Evolutionary conservation across 352 stramenopile genomes (phyloP), one percentile per base, ranked within the genome.

Genomic region (Blastocystis hominis): DNA sequence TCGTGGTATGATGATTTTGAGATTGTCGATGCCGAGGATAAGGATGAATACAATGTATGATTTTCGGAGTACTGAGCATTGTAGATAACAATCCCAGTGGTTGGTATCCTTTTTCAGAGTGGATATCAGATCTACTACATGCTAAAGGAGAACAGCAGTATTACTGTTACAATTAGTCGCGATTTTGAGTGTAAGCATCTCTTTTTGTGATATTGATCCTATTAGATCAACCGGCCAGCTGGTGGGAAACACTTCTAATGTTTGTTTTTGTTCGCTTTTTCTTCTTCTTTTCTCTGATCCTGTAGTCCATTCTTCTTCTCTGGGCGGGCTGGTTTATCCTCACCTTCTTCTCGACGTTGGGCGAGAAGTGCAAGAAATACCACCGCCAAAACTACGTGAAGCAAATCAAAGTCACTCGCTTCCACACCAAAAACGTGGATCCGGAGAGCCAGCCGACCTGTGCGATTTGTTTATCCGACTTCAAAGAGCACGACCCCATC

Each of bases 51-150:
- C n/a, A 64, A 84, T 47, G 72, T 84, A 47, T 13, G 36, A 1
- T 20, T 66, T 13, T 17, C 17, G 40, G 3, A 13, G 17, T 1
- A 0, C 50, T 7, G 6, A 30, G 9, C 13, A 38, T 46, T 13
- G 36, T 50, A 84, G 72, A 84, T 84, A 9, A 55, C 72, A 13
- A 84, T 84, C 62, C 72, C 72, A 10, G 72, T 66, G 6, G 30
- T 84, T 54, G 53, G 44, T 2, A 84, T 84, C 46, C 62, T 53
- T 10, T 66, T 68, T 30, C 13, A 17, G 30, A 24, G 20, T 30
- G 72, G 72, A 0, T 5, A 47, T 34, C 34, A 15, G 3, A 69
- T 84, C 30, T 7, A 24, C 9, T 20, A 66, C 6, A 42, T 46
- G 46, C 17, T 59, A 0, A 38, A 36, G 6, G 30, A 20, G 15